Conservation (phyloP, 1,284 basidiomycete genomes). For the Heterobasidion occidentale region DNA sequence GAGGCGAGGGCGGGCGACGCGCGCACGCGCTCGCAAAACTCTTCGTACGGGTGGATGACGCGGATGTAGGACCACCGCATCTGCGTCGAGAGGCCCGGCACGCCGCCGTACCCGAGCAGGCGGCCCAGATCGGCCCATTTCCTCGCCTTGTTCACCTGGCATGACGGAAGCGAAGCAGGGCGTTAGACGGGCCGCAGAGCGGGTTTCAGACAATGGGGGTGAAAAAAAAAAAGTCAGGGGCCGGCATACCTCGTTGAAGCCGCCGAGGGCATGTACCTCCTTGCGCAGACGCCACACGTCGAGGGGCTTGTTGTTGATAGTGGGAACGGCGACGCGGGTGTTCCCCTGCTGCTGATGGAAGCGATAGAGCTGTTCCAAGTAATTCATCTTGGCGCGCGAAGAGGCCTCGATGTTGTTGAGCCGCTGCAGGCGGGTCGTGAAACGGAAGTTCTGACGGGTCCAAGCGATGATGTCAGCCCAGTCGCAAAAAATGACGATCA, state of each 20-base stretch:
- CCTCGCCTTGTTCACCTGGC: slow-evolving; percentile 68
- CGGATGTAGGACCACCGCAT: slow-evolving; percentile 86
- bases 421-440: slow-evolving; percentile 92
- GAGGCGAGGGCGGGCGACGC: slow-evolving; percentile 45
- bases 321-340: slow-evolving; percentile 80
- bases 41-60: slow-evolving; percentile 92
- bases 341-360: slow-evolving; percentile 89
- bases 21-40: slow-evolving; percentile 75
- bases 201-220: background rate
- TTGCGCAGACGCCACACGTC: slow-evolving; percentile 92
- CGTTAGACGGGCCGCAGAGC: background rate
- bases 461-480: slow-evolving; percentile 9
- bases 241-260: slow-evolving; percentile 69
- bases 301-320: slow-evolving; percentile 85
- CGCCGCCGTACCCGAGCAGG: slow-evolving; percentile 73
- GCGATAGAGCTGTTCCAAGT: slow-evolving; percentile 92
- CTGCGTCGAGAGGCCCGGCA: slow-evolving; percentile 78
- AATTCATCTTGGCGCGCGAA: slow-evolving; percentile 94
- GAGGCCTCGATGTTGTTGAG: slow-evolving; percentile 97
- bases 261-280: slow-evolving; percentile 85
- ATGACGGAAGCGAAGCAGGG: background rate
- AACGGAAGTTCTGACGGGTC: slow-evolving; percentile 68
- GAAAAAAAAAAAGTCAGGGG: background rate
- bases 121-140: slow-evolving; percentile 85
- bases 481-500: slow-evolving; percentile 13